Conservation (phyloP, 495 filamentous ascomycete species). For the Clavariopsis aquatica region DNA sequence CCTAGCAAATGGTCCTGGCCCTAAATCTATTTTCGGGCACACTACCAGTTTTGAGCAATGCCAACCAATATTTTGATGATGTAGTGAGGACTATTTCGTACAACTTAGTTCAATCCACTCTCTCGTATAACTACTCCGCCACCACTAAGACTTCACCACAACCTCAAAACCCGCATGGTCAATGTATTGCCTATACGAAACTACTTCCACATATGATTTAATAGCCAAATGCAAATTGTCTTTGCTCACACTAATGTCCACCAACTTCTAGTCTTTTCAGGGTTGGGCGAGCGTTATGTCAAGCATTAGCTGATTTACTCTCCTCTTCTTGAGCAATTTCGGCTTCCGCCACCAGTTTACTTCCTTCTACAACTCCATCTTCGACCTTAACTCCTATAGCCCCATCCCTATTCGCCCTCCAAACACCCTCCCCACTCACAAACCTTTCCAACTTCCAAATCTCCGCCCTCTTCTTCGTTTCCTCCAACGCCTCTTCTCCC, state of each 20-base stretch:
- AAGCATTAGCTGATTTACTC: neutral
- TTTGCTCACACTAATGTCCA: neutral
- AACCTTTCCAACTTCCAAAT: conserved; percentile 97
- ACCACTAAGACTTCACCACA: too few relatives aligned
- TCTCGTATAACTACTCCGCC: neutral
- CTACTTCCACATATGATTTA: neutral
- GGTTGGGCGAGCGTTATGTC: neutral
- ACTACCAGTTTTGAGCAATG: neutral
- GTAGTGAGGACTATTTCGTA: neutral
- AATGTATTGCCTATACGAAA: neutral
- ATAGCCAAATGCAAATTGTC: neutral
- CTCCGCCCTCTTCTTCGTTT: conserved; percentile 81
- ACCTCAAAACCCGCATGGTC: too few relatives aligned
- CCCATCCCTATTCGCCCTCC: conserved; percentile 89
- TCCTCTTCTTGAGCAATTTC: neutral
- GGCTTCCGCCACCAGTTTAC: neutral
- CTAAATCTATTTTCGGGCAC: neutral
- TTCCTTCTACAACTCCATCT: conserved; percentile 1
- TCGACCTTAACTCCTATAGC: conserved; percentile 50
- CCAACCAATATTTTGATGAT: neutral
- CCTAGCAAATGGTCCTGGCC: neutral
- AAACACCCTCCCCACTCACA: conserved; percentile 71
- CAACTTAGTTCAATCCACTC: neutral
- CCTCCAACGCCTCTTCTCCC: conserved; percentile 87
- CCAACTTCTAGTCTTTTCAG: neutral